Evolutionary conservation across 2,329 filamentous ascomycete species (phyloP).

Genomic region (Fusarium fracticaudum): DNA sequence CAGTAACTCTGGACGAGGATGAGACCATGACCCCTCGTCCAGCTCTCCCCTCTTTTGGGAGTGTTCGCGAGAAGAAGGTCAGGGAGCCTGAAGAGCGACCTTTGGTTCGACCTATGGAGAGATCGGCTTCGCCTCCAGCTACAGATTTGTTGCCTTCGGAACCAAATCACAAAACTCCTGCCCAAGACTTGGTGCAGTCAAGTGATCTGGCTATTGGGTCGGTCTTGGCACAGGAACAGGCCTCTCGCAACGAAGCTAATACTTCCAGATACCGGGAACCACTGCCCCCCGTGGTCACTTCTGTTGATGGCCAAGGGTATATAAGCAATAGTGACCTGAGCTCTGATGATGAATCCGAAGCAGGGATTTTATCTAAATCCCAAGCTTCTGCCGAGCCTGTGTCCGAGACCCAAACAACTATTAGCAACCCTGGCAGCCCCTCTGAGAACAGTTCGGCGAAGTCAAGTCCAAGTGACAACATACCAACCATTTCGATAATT

Average conservation of each 20-base stretch:
- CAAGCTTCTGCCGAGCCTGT: neutral
- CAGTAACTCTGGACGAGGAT: slow-evolving; percentile 63
- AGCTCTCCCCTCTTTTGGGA: slow-evolving; percentile 78
- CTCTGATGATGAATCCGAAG: slow-evolving; percentile 47
- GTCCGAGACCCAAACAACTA: slow-evolving; percentile 1
- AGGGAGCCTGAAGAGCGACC: slow-evolving; percentile 65
- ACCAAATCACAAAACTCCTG: slow-evolving; percentile 43
- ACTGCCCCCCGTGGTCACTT: slow-evolving; percentile 75
- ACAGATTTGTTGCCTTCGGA: slow-evolving; percentile 2
- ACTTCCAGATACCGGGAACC: slow-evolving; percentile 70
- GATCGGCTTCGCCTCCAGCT: slow-evolving; percentile 41
- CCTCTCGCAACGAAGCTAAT: slow-evolving; percentile 63
- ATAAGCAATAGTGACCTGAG: slow-evolving; percentile 62
- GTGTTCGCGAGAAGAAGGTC: slow-evolving; percentile 71
- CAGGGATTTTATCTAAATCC: neutral
- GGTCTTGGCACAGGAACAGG: slow-evolving; percentile 64
- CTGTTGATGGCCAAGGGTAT: slow-evolving; percentile 72
- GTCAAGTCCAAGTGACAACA: slow-evolving; percentile 3
- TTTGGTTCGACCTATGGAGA: slow-evolving; percentile 63
- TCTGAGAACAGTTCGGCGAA: neutral
- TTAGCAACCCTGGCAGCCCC: neutral
- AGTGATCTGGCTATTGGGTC: slow-evolving; percentile 68
- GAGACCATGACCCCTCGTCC: slow-evolving; percentile 79
- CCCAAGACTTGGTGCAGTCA: slow-evolving; percentile 58
- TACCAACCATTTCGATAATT: slow-evolving; percentile 58